Evolutionary conservation across 2,329 filamentous ascomycete species (phyloP).

Genomic region (Pestalotiopsis sp.): DNA sequence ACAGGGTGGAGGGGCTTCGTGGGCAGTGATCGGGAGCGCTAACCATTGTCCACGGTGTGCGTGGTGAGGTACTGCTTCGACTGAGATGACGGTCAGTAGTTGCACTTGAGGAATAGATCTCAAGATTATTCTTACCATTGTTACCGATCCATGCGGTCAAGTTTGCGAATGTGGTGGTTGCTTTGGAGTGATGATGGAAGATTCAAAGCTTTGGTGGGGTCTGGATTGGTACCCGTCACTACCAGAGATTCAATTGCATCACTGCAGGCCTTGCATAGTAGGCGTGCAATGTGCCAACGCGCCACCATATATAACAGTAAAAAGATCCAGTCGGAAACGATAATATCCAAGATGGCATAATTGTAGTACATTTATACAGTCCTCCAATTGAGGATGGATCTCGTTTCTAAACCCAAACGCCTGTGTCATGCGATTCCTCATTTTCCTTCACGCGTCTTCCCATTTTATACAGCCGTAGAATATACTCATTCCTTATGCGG

Average conservation of each 20-base stretch:
- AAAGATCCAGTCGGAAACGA: not conserved
- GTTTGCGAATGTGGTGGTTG: conserved; percentile 19
- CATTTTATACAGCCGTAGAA: not conserved
- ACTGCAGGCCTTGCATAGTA: not conserved
- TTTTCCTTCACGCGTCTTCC: not conserved
- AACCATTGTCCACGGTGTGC: conserved; percentile 87
- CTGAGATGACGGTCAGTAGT: conserved; percentile 46
- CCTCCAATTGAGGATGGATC: not conserved
- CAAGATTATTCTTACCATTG: conserved; percentile 37
- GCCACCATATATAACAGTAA: not conserved
- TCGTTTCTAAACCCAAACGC: conserved; percentile 25
- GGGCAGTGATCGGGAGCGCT: conserved; percentile 35
- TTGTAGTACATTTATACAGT: conserved; percentile 14
- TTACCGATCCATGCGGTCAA: conserved; percentile 38
- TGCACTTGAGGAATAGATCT: not conserved
- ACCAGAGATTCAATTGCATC: conserved; percentile 11
- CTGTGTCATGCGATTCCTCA: conserved; percentile 13
- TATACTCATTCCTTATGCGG: conserved; percentile 3
- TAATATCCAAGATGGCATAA: not conserved
- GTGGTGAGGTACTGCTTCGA: conserved; percentile 98
- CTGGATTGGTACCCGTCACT: not conserved
- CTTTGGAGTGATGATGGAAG: conserved; percentile 23
- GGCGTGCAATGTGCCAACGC: not conserved
- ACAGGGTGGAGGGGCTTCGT: conserved; percentile 10
- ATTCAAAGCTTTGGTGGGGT: conserved; percentile 31